phyloP scores from a whole-genome alignment of 306 rosid species.

The Inga leiocalycina region DNA sequence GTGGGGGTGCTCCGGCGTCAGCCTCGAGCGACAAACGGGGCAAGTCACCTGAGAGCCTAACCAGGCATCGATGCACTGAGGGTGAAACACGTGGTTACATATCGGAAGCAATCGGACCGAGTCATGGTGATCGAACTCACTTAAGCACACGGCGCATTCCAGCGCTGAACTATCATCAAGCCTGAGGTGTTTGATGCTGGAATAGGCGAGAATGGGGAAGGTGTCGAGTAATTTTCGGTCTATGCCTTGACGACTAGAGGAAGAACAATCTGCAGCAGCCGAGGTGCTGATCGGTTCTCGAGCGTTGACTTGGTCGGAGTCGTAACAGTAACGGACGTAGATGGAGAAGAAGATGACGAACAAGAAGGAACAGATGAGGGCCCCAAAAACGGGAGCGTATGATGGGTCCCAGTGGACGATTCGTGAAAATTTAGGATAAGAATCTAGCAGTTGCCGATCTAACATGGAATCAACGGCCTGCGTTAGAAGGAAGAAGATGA shows the following conservation, averaged over 20 bases:
- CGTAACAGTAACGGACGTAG: slow-evolving; percentile 30
- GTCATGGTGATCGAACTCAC: slow-evolving; percentile 51
- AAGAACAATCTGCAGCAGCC: neutral
- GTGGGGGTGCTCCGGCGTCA: neutral
- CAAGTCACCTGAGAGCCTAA: slow-evolving; percentile 54
- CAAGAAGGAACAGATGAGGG: slow-evolving; percentile 14
- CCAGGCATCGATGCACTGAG: slow-evolving; percentile 62
- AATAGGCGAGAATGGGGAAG: slow-evolving; percentile 51
- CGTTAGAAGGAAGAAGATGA: neutral
- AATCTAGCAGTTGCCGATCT: neutral
- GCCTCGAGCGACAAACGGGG: slow-evolving; percentile 55
- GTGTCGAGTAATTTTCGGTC: slow-evolving; percentile 43
- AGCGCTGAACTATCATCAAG: slow-evolving; percentile 40
- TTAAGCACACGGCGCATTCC: slow-evolving; percentile 65
- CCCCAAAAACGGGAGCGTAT: neutral
- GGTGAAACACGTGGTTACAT: slow-evolving; percentile 17
- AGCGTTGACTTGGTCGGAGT: neutral
- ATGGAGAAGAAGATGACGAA: slow-evolving; percentile 32
- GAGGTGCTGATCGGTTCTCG: neutral
- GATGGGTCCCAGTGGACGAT: slow-evolving; percentile 24
- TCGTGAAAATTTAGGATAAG: neutral
- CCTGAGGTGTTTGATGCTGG: slow-evolving; percentile 45
- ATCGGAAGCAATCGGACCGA: slow-evolving; percentile 54
- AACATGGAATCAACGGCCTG: slow-evolving; percentile 23
- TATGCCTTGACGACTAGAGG: slow-evolving; percentile 27